Evolutionary conservation across 805 yeast species (phyloP).

Genomic region (Lachancea cidri): DNA sequence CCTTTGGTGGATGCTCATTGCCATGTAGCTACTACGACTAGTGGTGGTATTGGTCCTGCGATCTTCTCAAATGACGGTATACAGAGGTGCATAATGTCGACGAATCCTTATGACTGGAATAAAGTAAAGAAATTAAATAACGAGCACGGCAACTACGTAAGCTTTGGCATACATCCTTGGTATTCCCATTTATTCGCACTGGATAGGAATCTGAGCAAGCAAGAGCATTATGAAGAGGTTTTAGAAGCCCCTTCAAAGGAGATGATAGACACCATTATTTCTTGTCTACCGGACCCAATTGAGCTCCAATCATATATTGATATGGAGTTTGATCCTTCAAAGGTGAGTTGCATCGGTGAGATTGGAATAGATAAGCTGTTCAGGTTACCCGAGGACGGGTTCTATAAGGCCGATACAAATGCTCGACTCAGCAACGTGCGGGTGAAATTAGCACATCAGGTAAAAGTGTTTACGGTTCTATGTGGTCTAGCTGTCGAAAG

Average conservation of each 20-base stretch:
- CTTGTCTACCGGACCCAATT: slow-evolving; percentile 58
- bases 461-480: slow-evolving; percentile 43
- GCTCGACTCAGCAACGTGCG: slow-evolving; percentile 39
- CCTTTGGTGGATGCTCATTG: slow-evolving; percentile 35
- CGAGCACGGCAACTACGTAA: slow-evolving; percentile 32
- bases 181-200: slow-evolving; percentile 58
- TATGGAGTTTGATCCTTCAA: slow-evolving; percentile 13
- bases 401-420: slow-evolving; percentile 21
- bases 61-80: slow-evolving; percentile 2
- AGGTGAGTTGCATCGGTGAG: slow-evolving; percentile 63
- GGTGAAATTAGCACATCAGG: slow-evolving; percentile 66
- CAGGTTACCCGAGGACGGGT: slow-evolving; percentile 59
- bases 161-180: slow-evolving; percentile 92
- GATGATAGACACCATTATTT: slow-evolving; percentile 35
- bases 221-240: slow-evolving; percentile 52
- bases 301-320: slow-evolving; percentile 34
- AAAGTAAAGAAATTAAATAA: slow-evolving; percentile 18
- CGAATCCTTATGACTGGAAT: slow-evolving; percentile 33
- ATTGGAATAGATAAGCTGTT: slow-evolving; percentile 83
- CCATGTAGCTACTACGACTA: slow-evolving; percentile 24
- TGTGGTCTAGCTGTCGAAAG: slow-evolving; percentile 48
- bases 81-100: slow-evolving; percentile 42
- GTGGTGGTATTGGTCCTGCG: neutral
- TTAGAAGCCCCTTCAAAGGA: slow-evolving; percentile 36
- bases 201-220: slow-evolving; percentile 31